A percentile compares a stretch with the other conserved stretches of the same genome.
phyloP scores from a whole-genome alignment of 1,139 yeast species.

The Blastobotrys proliferans region DNA sequence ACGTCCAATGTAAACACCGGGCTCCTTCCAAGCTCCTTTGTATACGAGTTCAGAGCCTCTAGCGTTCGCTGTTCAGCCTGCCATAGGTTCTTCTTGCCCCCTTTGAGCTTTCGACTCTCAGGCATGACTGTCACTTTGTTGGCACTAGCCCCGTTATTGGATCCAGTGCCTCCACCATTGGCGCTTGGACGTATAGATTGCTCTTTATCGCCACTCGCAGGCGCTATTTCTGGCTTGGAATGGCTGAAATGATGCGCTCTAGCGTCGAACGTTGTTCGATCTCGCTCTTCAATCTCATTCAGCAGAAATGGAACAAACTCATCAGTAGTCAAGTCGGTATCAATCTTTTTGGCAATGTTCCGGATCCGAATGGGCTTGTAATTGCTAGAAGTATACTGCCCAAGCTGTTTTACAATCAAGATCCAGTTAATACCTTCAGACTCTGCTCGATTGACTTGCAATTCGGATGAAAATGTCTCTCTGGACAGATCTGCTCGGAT shows the following conservation, averaged over 20 bases:
- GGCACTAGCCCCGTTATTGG: neutral
- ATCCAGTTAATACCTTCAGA: conserved; percentile 72
- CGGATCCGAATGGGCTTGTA: conserved; percentile 74
- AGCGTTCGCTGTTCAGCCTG: conserved; percentile 70
- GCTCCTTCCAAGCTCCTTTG: conserved; percentile 50
- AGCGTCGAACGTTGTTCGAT: conserved; percentile 12
- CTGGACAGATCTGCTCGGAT: conserved; percentile 68
- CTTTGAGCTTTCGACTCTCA: conserved; percentile 54
- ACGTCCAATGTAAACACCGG: conserved; percentile 74
- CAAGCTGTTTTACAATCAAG: conserved; percentile 61
- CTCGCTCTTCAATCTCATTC: conserved; percentile 39
- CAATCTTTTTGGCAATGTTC: conserved; percentile 55
- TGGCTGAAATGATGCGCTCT: neutral
- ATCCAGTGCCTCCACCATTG: neutral
- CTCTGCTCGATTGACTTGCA: conserved; percentile 58
- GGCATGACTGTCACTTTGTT: conserved; percentile 30
- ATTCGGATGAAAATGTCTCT: conserved; percentile 56
- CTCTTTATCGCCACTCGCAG: neutral
- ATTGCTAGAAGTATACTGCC: conserved; percentile 34
- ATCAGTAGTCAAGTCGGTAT: conserved; percentile 64
- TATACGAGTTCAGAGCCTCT: conserved; percentile 52
- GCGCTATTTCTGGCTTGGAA: neutral
- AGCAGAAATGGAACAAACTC: conserved; percentile 54
- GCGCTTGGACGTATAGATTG: too few species aligned
- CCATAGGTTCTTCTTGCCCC: conserved; percentile 77